Evolutionary conservation across 2,329 filamentous ascomycete species (phyloP), one percentile per base, ranked within the genome.

Genomic region (Xylariaceae sp.): DNA sequence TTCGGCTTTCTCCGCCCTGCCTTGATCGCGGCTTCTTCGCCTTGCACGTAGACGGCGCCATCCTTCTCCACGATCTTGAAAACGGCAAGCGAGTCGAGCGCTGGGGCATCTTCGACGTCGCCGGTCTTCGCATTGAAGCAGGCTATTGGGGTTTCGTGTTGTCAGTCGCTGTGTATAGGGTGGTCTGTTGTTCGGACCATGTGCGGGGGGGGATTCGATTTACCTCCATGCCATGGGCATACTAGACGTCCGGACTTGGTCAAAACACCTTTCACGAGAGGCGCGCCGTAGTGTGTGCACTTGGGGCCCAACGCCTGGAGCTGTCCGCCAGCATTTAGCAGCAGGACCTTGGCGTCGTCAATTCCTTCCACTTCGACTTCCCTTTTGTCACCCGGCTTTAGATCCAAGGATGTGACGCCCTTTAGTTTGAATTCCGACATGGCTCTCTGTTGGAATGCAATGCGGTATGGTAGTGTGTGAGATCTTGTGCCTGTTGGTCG

Each of bases 151-250:
- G 5, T 8, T n/a, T 5, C 26, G 6, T n/a, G 12, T 18, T 31
- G 32, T 50, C 16, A 24, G 21, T 24, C 7, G 21, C 9, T 23
- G 18, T 2, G 12, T 33, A 11, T 2, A n/a, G 29, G 15, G 16
- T 30, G 18, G n/a, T 13, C n/a, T 31, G 8, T 34, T 11, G 12
- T 9, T 9, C n/a, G 21, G 5, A 23, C 12, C 5, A 28, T 12
- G 23, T 9, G 26, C 7, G 6, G 23, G n/a, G 11, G 11, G 9
- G 17, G 15, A 23, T 12, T 9, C 18, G n/a, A 61, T 71, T 50
- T 60, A 92, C 87, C 88, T 68, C 90, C 90, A 61, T 97, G 90
- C 92, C 92, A 97, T 3, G 90, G 88, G 61, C 92, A 98, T 5
- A 87, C 95, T 46, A 98, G 65, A 35, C 88, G 76, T 4, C 92